Base-by-base conservation (phyloP, 2,329 filamentous ascomycete genomes). In the Exophiala oligosperma region DNA sequence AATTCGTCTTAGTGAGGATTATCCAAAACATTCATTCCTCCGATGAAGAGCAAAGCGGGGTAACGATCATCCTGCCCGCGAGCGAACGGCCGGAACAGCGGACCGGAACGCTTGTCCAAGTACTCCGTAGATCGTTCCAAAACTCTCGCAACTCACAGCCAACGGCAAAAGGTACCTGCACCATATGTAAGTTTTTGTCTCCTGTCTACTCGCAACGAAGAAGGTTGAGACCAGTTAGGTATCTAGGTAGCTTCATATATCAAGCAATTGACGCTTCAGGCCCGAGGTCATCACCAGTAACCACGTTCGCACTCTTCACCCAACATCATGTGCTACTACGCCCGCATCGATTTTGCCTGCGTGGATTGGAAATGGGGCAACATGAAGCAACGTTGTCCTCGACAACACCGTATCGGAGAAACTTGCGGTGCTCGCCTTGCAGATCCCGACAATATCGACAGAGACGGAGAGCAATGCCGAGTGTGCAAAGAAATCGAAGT, bases 341-440 rank as follows among this genome's bases (percentile, higher is more conserved):
- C 58, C 6, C 49, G 57, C 24, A 63, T 54, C 6, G 57, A 60
- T 35, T 67, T 50, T 52, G 11, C 35, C 4, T 67, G 65, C 52
- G 60, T 62, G 35, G 65, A 67, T 46, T 66, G 64, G 64, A 66
- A 57, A 63, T 67, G 65, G 65, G 65, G 65, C 21, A 67, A 67
- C 52, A 65, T 67, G 65, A 65, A 64, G 56, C 52, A 64, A 28
- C 59, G 64, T 43, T 67, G 65, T 57, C 59, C 52, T 49, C 63
- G 61, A 35, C 60, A 67, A 47, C 64, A 63, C 53, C 62, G 65
- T 3, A 67, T 66, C 5, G 65, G 65, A 48, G 65, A 67, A 52
- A 62, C 56, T 17, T 67, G 65, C 49, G 63, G 64, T 23, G 57
- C 60, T 11, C 64, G 58, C 41, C 53, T 66, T 7, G 47, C 56